Evolutionary conservation across 768 basidiomycete genomes (phyloP).

Genomic region (Suillus spraguei): DNA sequence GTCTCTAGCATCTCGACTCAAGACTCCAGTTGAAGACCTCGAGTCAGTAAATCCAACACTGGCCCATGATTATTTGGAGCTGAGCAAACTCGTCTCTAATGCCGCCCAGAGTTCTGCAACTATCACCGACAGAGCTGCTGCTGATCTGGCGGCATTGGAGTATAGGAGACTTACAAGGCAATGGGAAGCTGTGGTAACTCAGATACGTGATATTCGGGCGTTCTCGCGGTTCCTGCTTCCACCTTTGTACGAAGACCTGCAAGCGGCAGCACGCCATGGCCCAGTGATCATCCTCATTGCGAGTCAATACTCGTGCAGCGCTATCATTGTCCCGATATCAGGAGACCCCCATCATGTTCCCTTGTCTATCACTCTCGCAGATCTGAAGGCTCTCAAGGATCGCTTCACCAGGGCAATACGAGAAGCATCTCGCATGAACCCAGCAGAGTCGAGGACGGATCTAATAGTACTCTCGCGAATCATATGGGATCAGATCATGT

Average conservation of each 20-base stretch:
- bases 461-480: no score
- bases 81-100: background rate
- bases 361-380: no score
- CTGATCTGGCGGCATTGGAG: background rate
- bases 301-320: background rate
- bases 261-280: background rate
- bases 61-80: background rate
- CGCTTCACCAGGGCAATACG: no score
- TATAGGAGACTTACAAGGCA: background rate
- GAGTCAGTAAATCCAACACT: background rate
- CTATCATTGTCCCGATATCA: background rate
- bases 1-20: slow-evolving; percentile 27
- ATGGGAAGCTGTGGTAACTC: background rate
- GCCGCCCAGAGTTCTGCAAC: background rate
- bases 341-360: background rate
- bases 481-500: no score
- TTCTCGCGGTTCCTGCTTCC: background rate
- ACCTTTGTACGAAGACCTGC: background rate
- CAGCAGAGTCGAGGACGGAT: no score
- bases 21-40: slow-evolving; percentile 27
- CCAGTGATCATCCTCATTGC: background rate
- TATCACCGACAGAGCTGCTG: background rate
- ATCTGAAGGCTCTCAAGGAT: no score
- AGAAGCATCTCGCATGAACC: no score
- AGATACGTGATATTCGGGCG: background rate